Evolutionary conservation across 2,329 filamentous ascomycete species (phyloP).

Genomic region (Huntiella decipiens): DNA sequence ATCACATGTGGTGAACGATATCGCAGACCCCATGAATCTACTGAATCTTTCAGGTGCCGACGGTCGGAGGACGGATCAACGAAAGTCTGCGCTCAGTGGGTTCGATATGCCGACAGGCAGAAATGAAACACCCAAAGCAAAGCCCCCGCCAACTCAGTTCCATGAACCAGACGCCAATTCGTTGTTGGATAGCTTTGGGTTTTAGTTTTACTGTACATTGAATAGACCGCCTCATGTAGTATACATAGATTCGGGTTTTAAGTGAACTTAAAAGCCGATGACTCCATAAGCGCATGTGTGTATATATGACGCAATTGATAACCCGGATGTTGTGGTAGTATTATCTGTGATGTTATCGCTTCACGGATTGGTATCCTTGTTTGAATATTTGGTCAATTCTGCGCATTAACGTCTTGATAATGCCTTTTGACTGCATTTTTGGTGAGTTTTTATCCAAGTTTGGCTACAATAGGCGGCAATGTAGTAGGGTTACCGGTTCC

Average conservation of each 20-base stretch:
- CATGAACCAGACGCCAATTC: slow-evolving; percentile 83
- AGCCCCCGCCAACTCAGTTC: slow-evolving; percentile 57
- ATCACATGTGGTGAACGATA: slow-evolving; percentile 63
- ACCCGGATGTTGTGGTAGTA: background rate
- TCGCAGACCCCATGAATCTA: slow-evolving; percentile 25
- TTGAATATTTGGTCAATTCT: too few species aligned
- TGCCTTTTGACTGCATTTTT: too few species aligned
- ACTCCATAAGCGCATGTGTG: background rate
- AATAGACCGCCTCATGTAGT: too few species aligned
- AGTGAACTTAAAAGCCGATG: too few species aligned
- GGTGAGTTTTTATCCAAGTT: too few species aligned
- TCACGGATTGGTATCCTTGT: too few species aligned
- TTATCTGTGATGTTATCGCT: background rate
- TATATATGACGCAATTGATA: background rate
- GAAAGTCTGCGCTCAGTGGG: background rate
- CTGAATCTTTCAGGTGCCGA: slow-evolving; percentile 16
- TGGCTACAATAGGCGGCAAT: too few species aligned
- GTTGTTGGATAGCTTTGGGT: slow-evolving; percentile 81
- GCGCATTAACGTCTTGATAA: too few species aligned
- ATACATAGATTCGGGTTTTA: too few species aligned
- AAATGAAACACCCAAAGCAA: slow-evolving; percentile 22
- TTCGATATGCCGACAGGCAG: background rate
- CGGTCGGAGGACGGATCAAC: slow-evolving; percentile 20
- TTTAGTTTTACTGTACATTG: slow-evolving; percentile 28
- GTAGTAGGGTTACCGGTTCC: too few species aligned